A percentile compares a stretch with the other conserved stretches of the same genome.
These are phyloP conservation scores for Circinella umbellata DNA, from an alignment of 371 early-diverging fungal species.

Conservation along the genomic window DNA sequence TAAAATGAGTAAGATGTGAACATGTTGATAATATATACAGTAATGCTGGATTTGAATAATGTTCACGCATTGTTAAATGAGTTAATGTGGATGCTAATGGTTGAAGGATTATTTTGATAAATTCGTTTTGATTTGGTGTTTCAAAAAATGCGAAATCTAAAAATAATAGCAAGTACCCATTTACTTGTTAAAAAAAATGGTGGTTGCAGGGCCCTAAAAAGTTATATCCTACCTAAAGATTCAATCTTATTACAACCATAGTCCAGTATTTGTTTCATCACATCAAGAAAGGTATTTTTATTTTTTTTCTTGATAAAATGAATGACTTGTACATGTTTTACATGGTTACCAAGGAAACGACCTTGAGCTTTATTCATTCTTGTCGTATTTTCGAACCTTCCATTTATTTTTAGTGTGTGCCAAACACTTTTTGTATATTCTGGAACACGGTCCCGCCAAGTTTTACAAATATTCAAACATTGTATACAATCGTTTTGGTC, in stretches of 20 bases:
- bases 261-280: neutral
- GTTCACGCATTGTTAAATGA: neutral
- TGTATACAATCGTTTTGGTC: neutral
- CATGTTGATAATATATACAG: neutral
- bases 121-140: neutral
- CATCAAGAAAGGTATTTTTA: neutral
- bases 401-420: neutral
- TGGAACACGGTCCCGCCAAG: neutral
- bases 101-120: neutral
- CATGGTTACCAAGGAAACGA: neutral
- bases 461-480: neutral
- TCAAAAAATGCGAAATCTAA: too few species aligned
- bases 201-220: too few species aligned
- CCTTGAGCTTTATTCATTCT: neutral
- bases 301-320: neutral
- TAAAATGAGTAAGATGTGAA: neutral
- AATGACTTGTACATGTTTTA: neutral
- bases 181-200: too few species aligned
- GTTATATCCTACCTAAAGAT: too few species aligned
- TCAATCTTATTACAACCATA: neutral
- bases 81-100: neutral
- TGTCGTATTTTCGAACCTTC: neutral
- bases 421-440: neutral
- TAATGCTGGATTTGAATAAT: neutral
- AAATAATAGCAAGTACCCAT: too few species aligned